These are phyloP conservation scores for Blastobotrys illinoisensis DNA, from an alignment of 1,139 yeast species.

Conservation along the genomic window DNA sequence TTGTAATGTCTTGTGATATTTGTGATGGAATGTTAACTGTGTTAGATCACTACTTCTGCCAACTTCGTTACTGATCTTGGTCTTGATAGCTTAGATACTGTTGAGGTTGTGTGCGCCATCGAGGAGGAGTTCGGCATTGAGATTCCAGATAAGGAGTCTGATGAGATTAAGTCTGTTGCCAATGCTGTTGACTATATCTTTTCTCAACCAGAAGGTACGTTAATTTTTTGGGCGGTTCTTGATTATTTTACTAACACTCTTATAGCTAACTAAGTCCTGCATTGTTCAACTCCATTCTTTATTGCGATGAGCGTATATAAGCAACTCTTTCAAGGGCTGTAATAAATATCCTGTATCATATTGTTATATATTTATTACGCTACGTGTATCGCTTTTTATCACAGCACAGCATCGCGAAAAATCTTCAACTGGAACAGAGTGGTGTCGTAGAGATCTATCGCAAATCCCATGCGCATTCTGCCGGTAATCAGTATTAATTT, in stretches of 20 bases:
- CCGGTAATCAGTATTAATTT: no score
- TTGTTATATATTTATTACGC: background rate
- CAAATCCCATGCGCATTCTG: no score
- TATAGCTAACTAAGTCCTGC: conserved; percentile 9
- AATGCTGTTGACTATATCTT: conserved; percentile 75
- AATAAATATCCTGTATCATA: background rate
- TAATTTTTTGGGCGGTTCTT: background rate
- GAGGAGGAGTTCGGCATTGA: conserved; percentile 63
- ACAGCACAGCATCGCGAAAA: no score
- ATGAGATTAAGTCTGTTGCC: conserved; percentile 72
- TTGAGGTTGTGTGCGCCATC: conserved; percentile 84
- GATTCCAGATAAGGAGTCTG: conserved; percentile 76
- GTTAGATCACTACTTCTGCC: conserved; percentile 50
- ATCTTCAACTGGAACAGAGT: no score
- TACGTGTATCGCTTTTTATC: no score
- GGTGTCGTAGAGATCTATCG: no score
- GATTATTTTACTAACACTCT: no score
- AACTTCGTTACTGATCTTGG: conserved; percentile 73
- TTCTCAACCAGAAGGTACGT: conserved; percentile 48
- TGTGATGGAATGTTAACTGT: background rate
- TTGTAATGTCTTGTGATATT: background rate
- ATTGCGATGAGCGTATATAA: background rate
- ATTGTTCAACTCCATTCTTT: background rate
- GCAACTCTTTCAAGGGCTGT: background rate
- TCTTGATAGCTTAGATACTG: conserved; percentile 81